Percentiles rank a stretch among this genome's conserved stretches.
phyloP scores from a whole-genome alignment of 1,139 yeast genomes.

The Groenewaldozyma auringiensis region DNA sequence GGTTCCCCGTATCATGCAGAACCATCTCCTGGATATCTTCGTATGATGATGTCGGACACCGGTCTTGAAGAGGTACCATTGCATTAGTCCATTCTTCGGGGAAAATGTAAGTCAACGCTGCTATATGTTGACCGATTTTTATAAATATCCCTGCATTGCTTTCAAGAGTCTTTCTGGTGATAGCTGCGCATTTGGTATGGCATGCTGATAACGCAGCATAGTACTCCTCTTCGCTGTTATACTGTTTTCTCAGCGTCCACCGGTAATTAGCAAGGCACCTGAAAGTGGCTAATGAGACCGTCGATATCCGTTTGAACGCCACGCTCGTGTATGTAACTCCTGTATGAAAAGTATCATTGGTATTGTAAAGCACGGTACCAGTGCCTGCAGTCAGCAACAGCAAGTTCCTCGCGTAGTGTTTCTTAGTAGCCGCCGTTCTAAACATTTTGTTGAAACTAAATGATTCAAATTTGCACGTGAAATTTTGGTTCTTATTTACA shows the following conservation, averaged over 20 bases:
- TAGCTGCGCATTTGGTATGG: conserved; percentile 68
- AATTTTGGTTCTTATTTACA: too few species aligned
- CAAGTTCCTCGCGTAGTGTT: conserved; percentile 1
- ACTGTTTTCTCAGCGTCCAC: conserved; percentile 43
- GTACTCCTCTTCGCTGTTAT: conserved; percentile 43
- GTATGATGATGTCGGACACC: conserved; percentile 73
- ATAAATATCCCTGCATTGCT: conserved; percentile 88
- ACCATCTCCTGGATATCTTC: conserved; percentile 66
- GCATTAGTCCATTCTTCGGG: conserved; percentile 95
- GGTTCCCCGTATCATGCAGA: conserved; percentile 52
- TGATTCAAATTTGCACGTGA: neutral
- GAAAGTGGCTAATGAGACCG: conserved; percentile 28
- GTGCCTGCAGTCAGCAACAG: conserved; percentile 10
- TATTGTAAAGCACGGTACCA: conserved; percentile 26
- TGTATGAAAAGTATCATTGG: conserved; percentile 35
- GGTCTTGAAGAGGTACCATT: conserved; percentile 87
- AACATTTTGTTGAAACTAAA: neutral
- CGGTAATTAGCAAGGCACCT: conserved; percentile 42
- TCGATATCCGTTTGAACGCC: conserved; percentile 26
- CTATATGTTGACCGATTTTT: conserved; percentile 88
- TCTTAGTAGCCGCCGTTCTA: neutral
- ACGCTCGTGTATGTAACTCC: conserved; percentile 24
- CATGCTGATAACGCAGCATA: conserved; percentile 48
- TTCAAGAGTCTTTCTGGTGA: conserved; percentile 73
- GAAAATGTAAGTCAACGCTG: conserved; percentile 82